Percentiles rank a stretch among this genome's conserved stretches.
Conservation (phyloP, 768 basidiomycete genomes). For the Serendipita sp. region DNA sequence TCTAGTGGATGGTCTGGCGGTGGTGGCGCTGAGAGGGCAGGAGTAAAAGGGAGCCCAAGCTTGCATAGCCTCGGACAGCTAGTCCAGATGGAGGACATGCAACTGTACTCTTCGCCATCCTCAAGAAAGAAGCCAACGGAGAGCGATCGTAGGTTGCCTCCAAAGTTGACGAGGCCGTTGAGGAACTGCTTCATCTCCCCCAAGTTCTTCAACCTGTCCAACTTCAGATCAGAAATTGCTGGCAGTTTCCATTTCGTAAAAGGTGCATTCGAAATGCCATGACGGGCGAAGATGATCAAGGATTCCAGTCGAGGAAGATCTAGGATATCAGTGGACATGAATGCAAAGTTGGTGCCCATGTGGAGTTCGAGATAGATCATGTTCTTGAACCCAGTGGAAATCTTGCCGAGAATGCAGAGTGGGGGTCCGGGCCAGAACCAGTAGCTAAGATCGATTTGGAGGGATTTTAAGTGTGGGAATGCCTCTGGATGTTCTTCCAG, state of each 20-base stretch:
- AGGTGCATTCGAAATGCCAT: background rate
- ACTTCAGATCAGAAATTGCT: background rate
- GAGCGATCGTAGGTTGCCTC: background rate
- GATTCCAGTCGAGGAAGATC: background rate
- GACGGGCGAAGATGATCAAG: background rate
- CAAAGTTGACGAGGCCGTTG: background rate
- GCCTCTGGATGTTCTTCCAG: background rate
- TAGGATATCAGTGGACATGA: background rate
- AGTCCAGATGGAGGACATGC: background rate
- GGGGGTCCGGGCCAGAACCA: background rate
- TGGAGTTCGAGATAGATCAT: background rate
- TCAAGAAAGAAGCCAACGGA: background rate
- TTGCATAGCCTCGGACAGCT: background rate
- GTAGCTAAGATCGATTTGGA: background rate
- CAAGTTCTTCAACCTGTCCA: background rate
- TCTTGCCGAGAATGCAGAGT: background rate
- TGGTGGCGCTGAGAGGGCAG: background rate
- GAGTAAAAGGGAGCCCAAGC: background rate
- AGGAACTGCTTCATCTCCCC: background rate
- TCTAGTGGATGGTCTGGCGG: background rate
- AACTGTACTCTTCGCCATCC: background rate
- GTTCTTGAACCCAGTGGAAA: background rate
- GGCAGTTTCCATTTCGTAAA: background rate
- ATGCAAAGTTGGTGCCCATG: background rate
- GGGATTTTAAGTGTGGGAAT: background rate